phyloP scores from a whole-genome alignment of 202 grass and related monocot species.

The Dendrocalamus latiflorus region DNA sequence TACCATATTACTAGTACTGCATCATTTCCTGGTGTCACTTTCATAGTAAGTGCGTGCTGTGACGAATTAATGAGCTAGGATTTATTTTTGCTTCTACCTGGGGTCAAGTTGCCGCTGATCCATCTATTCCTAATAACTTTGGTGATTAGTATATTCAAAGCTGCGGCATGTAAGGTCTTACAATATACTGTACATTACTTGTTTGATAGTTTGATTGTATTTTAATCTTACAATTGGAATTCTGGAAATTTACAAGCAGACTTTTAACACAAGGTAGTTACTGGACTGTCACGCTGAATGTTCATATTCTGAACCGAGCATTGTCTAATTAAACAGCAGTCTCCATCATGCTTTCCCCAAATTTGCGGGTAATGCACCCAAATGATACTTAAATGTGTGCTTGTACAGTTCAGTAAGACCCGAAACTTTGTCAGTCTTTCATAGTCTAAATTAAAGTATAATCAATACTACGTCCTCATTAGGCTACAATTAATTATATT shows the following conservation, averaged over 20 bases:
- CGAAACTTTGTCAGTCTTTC: neutral
- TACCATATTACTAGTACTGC: neutral
- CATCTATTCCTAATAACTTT: neutral
- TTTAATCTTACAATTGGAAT: neutral
- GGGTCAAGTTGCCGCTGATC: neutral
- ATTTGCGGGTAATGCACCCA: neutral
- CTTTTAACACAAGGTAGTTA: neutral
- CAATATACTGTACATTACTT: neutral
- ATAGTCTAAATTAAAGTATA: neutral
- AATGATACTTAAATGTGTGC: neutral
- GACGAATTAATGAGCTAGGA: neutral
- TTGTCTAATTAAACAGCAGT: neutral
- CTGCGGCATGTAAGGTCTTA: neutral
- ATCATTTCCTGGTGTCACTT: neutral
- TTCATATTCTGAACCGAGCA: neutral
- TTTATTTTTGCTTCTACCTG: slow-evolving; percentile 13
- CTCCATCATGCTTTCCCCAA: neutral
- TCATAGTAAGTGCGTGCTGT: neutral
- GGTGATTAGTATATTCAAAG: neutral
- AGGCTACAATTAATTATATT: neutral
- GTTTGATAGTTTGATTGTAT: neutral
- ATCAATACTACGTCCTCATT: neutral
- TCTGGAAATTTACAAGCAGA: neutral
- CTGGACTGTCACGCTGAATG: neutral
- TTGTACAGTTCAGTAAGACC: neutral